Conservation (phyloP, 148 eudicot genomes). For the Vaccinium darrowii region DNA sequence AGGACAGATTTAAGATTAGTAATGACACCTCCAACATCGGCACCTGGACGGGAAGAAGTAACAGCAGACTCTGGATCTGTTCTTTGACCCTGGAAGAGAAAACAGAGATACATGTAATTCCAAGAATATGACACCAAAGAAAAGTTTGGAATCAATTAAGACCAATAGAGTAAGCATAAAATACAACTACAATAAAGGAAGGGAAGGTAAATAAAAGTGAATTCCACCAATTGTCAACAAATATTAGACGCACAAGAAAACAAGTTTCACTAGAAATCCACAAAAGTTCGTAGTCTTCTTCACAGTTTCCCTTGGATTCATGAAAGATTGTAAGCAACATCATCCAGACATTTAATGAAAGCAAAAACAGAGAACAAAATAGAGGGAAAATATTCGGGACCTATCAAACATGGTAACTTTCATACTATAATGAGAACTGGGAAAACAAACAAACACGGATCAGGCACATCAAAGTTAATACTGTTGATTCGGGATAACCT, state of each 20-base stretch:
- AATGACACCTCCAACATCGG: conserved; percentile 77
- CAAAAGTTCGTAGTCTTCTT: neutral
- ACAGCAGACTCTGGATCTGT: conserved; percentile 82
- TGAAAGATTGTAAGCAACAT: neutral
- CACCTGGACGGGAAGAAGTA: conserved; percentile 86
- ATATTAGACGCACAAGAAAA: neutral
- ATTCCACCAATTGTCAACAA: neutral
- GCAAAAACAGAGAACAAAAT: neutral
- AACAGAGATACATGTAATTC: neutral
- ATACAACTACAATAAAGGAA: neutral
- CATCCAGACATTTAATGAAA: neutral
- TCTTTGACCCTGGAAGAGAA: conserved; percentile 69
- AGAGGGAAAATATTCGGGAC: neutral
- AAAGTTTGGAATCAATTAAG: neutral
- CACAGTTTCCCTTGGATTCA: neutral
- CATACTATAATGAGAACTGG: neutral
- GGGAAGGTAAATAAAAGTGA: neutral
- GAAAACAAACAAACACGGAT: neutral
- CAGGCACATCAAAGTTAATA: neutral
- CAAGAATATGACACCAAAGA: neutral
- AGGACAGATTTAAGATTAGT: conserved; percentile 75
- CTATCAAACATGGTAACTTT: neutral
- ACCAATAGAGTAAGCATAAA: neutral
- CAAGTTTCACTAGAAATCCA: neutral
- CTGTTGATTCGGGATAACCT: neutral